Evolutionary conservation across 495 filamentous ascomycete species (phyloP), one percentile per base, ranked within the genome.

Genomic region (Cryomyces minteri): DNA sequence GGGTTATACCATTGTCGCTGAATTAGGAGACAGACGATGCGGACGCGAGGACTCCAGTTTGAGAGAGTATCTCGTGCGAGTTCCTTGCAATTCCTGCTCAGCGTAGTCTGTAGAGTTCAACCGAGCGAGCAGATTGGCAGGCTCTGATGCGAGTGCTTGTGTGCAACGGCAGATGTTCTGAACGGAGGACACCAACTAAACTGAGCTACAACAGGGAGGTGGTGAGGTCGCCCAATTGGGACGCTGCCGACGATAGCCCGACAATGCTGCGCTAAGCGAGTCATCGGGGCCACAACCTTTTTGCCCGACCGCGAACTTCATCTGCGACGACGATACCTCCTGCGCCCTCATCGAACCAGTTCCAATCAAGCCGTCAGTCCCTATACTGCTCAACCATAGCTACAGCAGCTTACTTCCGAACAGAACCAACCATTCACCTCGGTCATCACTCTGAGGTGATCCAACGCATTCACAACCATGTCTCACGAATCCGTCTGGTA

Each of bases 401-500:
- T 38, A 3, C 9, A 14, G 12, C 2, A 38, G 34, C 34, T 38
- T 3, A 38, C 34, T 38, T 14, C 12, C 1, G 34, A 38, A 38
- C 34, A 38, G 34, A 38, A 10, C 12, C 9, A 38, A 38, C 9
- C 34, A 1, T 1, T 39, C n/a, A 61, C 65, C 18, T 25, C 18
- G 18, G 34, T 14, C 34, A 38, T 10, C 9, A 9, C 34, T 38
- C 34, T 14, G 34, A 9, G 9, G 34, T 38, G 9, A 38, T 38
- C 74, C 84, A 56, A 25, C 18, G 18, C 18, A 25, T 25, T 25
- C 18, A 25, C 18, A 25, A 25, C 18, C 60, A 94, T 94, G 88
- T 88, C 88, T 77, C 87, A 98, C 86, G 90, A 95, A 73, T 84
- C 80, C 55, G 87, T 98, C 70, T 98, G 90, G 90, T 92, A 88